Base-by-base conservation (phyloP, 768 basidiomycete genomes). In the Mycena olivaceomarginata region DNA sequence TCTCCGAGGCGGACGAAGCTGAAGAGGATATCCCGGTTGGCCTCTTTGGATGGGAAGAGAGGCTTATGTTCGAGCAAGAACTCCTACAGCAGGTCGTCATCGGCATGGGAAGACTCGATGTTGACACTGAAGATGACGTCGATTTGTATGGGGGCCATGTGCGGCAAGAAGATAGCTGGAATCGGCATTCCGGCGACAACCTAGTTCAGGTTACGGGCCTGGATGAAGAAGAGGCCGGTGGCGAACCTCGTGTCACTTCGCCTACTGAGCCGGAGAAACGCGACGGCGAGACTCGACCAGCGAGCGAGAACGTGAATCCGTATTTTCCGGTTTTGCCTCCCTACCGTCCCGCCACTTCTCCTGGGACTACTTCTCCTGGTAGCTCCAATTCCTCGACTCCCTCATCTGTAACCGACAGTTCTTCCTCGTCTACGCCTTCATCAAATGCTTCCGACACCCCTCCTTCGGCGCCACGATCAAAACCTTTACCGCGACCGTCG, bases 41-140 rank as follows among this genome's bases (percentile, higher is more conserved):
- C 10, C 84, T 91, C 1, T 94, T 96, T 83, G 90, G 90, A 7
- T 81, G 68, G 53, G 81, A 85, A 25, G 92, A 96, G 80, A 88
- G 94, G 72, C 86, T 86, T 7, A 85, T 96, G 83, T 92, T 98
- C 78, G 93, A 95, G 81, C 90, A 92, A 43, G 97, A 98, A 85
- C 90, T 99, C 57, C 83, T 98, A 9, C 90, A 95, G 70, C 96
- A 96, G 46, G 93, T 99, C 77, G 93, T 98, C 71, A 93, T 98
- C 68, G 97, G 97, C 41, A 95, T 99, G 89, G 96, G 96, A 11
- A 89, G 93, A 25, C 88, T 99, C 40, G 93, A 93, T 60, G 83
- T 80, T 18, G 77, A 77, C 78, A 85, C 76, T 81, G 83, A 70
- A 62, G 77, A 80, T 5, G 90, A 90, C 79, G 85, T 88, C 31